phyloP scores from a whole-genome alignment of 2,329 filamentous ascomycete genomes.

The Helminthosporium solani region DNA sequence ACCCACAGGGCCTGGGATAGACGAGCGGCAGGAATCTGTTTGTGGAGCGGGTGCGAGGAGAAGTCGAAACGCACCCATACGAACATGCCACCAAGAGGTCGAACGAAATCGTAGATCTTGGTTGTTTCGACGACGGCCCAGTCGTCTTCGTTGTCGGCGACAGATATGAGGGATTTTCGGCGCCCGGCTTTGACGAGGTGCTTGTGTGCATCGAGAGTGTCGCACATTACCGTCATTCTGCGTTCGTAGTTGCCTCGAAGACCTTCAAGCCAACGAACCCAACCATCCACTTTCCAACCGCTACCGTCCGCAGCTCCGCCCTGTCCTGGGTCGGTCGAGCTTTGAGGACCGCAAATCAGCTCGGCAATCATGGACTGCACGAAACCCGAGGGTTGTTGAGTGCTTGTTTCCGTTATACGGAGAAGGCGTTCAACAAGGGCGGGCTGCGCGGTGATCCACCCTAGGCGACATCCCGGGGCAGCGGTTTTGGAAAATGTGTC shows the following conservation, averaged over 20 bases:
- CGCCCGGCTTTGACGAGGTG: constrained; percentile 64
- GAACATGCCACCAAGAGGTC: constrained; percentile 90
- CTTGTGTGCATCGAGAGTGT: constrained; percentile 67
- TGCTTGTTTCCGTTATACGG: constrained; percentile 74
- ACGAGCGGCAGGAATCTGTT: constrained; percentile 54
- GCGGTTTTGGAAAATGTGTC: constrained; percentile 95
- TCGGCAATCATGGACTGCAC: constrained; percentile 81
- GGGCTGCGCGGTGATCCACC: constrained; percentile 87
- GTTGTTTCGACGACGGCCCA: constrained; percentile 77
- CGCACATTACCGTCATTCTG: constrained; percentile 79
- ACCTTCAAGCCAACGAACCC: constrained; percentile 88
- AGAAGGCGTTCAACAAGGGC: constrained; percentile 70
- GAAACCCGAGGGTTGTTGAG: constrained; percentile 85
- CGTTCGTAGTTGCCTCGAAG: constrained; percentile 81
- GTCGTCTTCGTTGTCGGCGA: constrained; percentile 53
- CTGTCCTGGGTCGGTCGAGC: constrained; percentile 49
- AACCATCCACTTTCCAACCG: constrained; percentile 79
- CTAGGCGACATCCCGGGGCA: constrained; percentile 83
- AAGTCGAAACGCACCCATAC: constrained; percentile 77
- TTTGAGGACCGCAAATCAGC: constrained; percentile 70
- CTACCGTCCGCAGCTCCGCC: constrained; percentile 53
- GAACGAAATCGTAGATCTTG: constrained; percentile 71
- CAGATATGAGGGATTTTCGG: constrained; percentile 34
- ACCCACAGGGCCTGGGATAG: constrained; percentile 70
- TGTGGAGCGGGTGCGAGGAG: constrained; percentile 69